Evolutionary conservation across 2,329 filamentous ascomycete genomes (phyloP), one percentile per base, ranked within the genome.

Genomic region (Fusarium vanettenii): DNA sequence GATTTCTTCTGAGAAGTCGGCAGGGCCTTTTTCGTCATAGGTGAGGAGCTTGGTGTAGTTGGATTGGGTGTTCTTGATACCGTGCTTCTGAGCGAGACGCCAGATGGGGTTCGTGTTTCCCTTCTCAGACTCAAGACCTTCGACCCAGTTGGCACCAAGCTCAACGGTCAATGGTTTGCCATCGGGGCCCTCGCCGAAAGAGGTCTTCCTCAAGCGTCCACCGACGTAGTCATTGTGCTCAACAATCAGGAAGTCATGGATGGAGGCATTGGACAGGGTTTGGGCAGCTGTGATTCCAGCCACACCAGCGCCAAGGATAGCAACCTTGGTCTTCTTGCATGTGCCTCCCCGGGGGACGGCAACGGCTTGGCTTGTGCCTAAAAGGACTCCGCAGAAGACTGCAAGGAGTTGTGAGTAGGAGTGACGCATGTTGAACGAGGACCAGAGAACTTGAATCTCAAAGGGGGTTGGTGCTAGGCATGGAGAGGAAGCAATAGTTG

Each of bases 71-170:
- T 88, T 92, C 2, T 83, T 82, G 10, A 93, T 72, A 0, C 87
- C 82, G 74, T 90, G 87, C 76, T 92, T 91, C 80, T 92, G 87
- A 1, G 88, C 87, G 78, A 92, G 80, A 0, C 86, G 87, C 89
- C 90, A 92, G 55, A 93, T 88, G 0, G 91, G 92, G 60, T 93
- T 92, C 57, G 90, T 87, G 37, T 76, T 73, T 6, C 79, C 79
- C 0, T 79, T 68, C 4, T 60, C 13, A 35, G 73, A 71, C n/a
- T 66, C 67, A 9, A 73, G 64, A 1, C 70, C 76, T 6, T 82
- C 79, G 0, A 86, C 80, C 92, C 92, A 94, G 71, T 93, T 94
- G 8, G 92, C 92, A 3, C 92, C 92, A 0, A 92, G 82, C 79
- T 93, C 92, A 11, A 94, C 84, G 0, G 84, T 86, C 69, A 90